Base-by-base conservation (phyloP, 1,284 basidiomycete genomes). In the Moesziomyces sp. region DNA sequence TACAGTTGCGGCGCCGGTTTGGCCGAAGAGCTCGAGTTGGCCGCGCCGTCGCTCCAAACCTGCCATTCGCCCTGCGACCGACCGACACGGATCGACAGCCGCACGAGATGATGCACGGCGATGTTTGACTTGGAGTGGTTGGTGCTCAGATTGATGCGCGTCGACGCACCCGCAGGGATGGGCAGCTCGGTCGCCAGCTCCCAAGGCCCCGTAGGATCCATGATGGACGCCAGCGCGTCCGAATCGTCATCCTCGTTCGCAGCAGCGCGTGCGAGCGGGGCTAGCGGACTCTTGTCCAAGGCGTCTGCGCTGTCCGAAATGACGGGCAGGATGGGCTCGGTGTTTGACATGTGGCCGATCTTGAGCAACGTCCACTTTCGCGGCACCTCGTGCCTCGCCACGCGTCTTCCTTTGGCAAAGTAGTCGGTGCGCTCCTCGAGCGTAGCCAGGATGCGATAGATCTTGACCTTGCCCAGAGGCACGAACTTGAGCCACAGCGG, bases 21-120 rank as follows among this genome's bases (percentile, higher is more conserved):
- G 40, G 52, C 56, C 1, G 59, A 46, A 8, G 59, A 46, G 19
- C 49, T 59, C 40, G 57, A 49, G 13, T 34, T 21, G 42, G 30
- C 45, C 18, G 23, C 21, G 7, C 35, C 26, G 24, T 49, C 44
- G 26, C 49, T 58, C 52, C 51, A 53, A 40, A 58, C 60, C 23
- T 51, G 52, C 35, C 42, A 55, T 16, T 46, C 53, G 18, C 62
- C 69, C 38, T 73, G 68, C 48, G 77, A 66, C 35, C 85, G 88
- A 85, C 95, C 92, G 16, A 97, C 91, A 18, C 94, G 88, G 73
- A 98, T 89, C 14, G 92, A 88, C 49, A 94, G 88, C 86, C 94
- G 94, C 69, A 99, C 86, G 67, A 88, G 86, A 84, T 99, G 96
- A 2, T 88, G 87, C 28, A 97, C 88, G 18, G 88, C 86, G 73